These are phyloP conservation scores for Oryza meridionalis DNA, from an alignment of 176 grass and related monocot species.

Conservation along the genomic window DNA sequence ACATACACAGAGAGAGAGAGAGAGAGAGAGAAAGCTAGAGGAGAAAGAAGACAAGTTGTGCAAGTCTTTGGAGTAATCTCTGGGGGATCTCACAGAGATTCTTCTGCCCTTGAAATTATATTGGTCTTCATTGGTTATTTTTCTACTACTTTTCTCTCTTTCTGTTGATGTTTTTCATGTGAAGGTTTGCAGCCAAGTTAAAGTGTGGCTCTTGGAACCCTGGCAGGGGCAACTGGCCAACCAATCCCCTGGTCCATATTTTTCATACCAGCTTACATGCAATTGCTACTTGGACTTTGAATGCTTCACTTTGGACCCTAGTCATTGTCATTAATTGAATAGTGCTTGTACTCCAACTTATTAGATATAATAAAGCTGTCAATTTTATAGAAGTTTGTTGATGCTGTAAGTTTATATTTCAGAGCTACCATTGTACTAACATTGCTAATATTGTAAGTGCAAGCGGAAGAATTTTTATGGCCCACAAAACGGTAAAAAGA, in stretches of 20 bases:
- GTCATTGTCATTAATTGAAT: slow-evolving; percentile 20
- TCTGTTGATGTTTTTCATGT: slow-evolving; percentile 17
- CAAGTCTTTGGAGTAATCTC: slow-evolving; percentile 30
- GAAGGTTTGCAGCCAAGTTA: slow-evolving; percentile 34
- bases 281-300: slow-evolving; percentile 3
- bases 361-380: not conserved
- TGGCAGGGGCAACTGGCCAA: not conserved
- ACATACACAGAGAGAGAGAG: not conserved
- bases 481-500: too few relatives aligned
- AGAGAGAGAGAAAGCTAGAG: not conserved
- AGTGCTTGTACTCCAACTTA: not conserved
- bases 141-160: not conserved
- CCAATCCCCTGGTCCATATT: slow-evolving; percentile 1
- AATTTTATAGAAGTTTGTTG: not conserved
- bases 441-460: too few relatives aligned
- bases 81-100: slow-evolving; percentile 50
- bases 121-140: not conserved
- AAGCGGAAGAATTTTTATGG: too few relatives aligned
- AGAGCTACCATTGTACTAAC: not conserved
- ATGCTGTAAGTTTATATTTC: not conserved
- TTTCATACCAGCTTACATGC: slow-evolving; percentile 14
- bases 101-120: slow-evolving; percentile 3
- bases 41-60: slow-evolving; percentile 18
- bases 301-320: slow-evolving; percentile 10
- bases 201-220: slow-evolving; percentile 32